phyloP scores from a whole-genome alignment of 164 flowering plant species.

The Santalum album region DNA sequence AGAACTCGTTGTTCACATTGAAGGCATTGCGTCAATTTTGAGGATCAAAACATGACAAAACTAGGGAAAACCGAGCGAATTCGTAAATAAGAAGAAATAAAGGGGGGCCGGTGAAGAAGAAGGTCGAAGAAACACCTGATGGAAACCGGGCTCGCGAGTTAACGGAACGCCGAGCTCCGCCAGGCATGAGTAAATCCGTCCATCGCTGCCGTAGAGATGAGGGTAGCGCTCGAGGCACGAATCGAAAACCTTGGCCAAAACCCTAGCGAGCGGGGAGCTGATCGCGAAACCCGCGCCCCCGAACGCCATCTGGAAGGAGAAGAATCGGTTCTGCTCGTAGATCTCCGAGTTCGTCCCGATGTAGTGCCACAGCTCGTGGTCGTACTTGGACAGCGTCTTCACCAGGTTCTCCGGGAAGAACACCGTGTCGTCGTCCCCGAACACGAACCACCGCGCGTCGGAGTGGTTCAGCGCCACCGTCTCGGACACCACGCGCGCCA shows the following conservation, averaged over 20 bases:
- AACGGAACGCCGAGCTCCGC: slow-evolving; percentile 49
- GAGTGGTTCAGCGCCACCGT: slow-evolving; percentile 27
- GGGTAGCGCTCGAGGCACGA: slow-evolving; percentile 45
- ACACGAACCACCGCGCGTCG: slow-evolving; percentile 49
- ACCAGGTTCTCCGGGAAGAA: slow-evolving; percentile 49
- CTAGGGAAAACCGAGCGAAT: not conserved
- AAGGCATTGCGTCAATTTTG: too few species aligned
- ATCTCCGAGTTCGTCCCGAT: slow-evolving; percentile 52
- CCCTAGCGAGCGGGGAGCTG: slow-evolving; percentile 44
- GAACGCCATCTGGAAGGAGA: slow-evolving; percentile 44
- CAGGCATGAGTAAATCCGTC: slow-evolving; percentile 38
- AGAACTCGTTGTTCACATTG: too few species aligned
- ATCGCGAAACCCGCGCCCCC: slow-evolving; percentile 63
- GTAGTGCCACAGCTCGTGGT: slow-evolving; percentile 43
- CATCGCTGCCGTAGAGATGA: slow-evolving; percentile 54
- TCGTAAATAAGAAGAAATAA: not conserved
- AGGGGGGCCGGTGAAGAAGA: too few species aligned
- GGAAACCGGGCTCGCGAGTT: slow-evolving; percentile 52
- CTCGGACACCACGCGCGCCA: slow-evolving; percentile 47
- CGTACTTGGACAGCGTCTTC: slow-evolving; percentile 50
- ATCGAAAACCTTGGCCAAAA: slow-evolving; percentile 40
- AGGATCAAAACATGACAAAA: too few species aligned
- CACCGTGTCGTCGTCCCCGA: slow-evolving; percentile 54
- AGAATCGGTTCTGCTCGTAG: slow-evolving; percentile 26
- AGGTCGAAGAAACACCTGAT: slow-evolving; percentile 30